Conservation (phyloP, 1,139 yeast species). For the Taphrina wiesneri region DNA sequence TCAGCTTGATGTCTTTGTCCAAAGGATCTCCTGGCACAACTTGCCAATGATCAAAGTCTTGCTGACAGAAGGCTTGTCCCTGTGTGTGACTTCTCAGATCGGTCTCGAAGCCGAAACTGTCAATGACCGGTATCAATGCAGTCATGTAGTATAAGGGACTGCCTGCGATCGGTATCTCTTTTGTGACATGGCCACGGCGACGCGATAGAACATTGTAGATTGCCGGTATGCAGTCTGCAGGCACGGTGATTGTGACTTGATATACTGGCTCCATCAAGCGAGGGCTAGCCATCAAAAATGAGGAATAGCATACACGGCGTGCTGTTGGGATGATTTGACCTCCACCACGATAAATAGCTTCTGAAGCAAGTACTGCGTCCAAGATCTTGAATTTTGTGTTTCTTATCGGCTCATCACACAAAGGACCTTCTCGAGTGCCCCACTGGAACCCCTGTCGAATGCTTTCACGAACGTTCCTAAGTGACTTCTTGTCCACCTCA, state of each 20-base stretch:
- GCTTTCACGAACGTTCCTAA: slow-evolving; percentile 55
- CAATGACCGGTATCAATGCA: slow-evolving; percentile 82
- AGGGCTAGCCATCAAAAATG: slow-evolving; percentile 77
- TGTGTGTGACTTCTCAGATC: slow-evolving; percentile 75
- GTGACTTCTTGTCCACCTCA: slow-evolving; percentile 62
- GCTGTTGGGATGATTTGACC: slow-evolving; percentile 83
- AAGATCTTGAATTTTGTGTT: slow-evolving; percentile 71
- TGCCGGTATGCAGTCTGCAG: slow-evolving; percentile 52
- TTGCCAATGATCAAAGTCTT: slow-evolving; percentile 71
- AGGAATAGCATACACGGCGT: slow-evolving; percentile 81
- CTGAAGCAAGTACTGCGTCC: slow-evolving; percentile 58
- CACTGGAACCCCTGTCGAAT: slow-evolving; percentile 78
- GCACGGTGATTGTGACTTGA: slow-evolving; percentile 60
- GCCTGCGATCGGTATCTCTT: slow-evolving; percentile 65
- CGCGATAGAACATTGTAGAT: slow-evolving; percentile 57
- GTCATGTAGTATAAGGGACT: slow-evolving; percentile 64
- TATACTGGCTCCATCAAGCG: slow-evolving; percentile 80
- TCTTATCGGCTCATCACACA: slow-evolving; percentile 79
- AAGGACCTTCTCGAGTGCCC: slow-evolving; percentile 84
- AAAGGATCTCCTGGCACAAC: slow-evolving; percentile 88
- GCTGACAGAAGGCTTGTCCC: slow-evolving; percentile 73
- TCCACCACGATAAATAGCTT: slow-evolving; percentile 55
- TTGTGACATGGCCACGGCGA: slow-evolving; percentile 67
- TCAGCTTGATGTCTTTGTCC: slow-evolving; percentile 63
- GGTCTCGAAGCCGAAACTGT: slow-evolving; percentile 83